A percentile compares a stretch with the other conserved stretches of the same genome.
These are phyloP conservation scores for Debaryomyces singareniensis DNA, from an alignment of 1,139 yeast genomes.

Conservation along the genomic window DNA sequence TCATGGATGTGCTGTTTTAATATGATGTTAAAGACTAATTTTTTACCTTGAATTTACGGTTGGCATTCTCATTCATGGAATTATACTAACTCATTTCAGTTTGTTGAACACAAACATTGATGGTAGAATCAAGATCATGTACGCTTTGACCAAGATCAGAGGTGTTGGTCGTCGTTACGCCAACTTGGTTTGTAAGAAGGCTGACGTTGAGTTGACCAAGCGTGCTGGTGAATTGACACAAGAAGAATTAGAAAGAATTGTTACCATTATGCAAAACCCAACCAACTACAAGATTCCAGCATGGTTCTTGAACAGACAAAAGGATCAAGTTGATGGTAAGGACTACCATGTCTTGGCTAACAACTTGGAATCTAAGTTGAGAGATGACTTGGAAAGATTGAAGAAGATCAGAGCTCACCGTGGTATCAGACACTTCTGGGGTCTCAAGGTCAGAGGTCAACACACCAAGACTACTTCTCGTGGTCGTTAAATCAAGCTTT, in stretches of 20 bases:
- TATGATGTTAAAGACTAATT: no score
- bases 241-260: conserved; percentile 99
- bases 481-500: conserved; percentile 46
- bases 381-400: conserved; percentile 99
- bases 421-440: conserved; percentile 99
- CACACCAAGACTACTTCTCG: conserved; percentile 99
- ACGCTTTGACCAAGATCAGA: conserved; percentile 99
- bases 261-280: conserved; percentile 99
- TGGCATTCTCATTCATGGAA: neutral
- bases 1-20: no score
- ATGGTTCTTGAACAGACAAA: conserved; percentile 99
- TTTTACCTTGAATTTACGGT: no score
- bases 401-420: conserved; percentile 99
- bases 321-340: conserved; percentile 97
- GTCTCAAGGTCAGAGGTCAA: conserved; percentile 95
- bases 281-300: conserved; percentile 98
- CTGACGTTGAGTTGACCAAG: conserved; percentile 96
- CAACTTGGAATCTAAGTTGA: conserved; percentile 98
- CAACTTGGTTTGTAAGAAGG: conserved; percentile 99
- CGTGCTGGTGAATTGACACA: conserved; percentile 99
- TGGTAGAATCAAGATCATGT: conserved; percentile 99
- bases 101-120: conserved; percentile 99
- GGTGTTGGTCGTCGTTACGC: conserved; percentile 99
- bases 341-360: conserved; percentile 98
- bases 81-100: conserved; percentile 46